phyloP scores from a whole-genome alignment of 371 early-diverging fungal genomes.

The Saksenaea vasiformis region DNA sequence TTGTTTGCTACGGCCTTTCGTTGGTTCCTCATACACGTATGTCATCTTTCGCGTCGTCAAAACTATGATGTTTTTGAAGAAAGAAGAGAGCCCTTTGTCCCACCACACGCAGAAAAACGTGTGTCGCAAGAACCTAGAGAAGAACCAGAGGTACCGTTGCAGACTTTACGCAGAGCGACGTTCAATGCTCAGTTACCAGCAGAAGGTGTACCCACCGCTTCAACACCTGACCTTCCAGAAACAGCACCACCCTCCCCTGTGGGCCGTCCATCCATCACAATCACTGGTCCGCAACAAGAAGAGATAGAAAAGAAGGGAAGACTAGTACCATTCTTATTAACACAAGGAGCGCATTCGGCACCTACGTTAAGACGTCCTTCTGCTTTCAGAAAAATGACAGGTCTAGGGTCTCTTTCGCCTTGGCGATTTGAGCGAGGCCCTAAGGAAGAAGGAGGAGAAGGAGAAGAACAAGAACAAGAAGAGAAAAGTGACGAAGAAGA shows the following conservation, averaged over 20 bases:
- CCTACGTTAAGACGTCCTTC: not conserved
- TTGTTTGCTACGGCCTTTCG: conserved; percentile 20
- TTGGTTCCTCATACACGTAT: conserved; percentile 22
- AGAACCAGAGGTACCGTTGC: not conserved
- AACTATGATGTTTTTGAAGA: not conserved
- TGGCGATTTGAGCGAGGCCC: not conserved
- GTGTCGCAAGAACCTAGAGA: not conserved
- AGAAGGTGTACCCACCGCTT: not conserved
- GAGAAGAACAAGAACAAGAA: not conserved
- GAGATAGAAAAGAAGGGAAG: not conserved
- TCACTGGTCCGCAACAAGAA: not conserved
- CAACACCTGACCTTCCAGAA: not conserved
- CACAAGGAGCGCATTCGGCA: not conserved
- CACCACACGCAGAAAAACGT: not conserved
- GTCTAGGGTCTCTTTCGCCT: not conserved
- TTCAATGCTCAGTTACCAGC: not conserved
- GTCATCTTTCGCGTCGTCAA: conserved; percentile 7
- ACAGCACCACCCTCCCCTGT: not conserved
- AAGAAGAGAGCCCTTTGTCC: not conserved
- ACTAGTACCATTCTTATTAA: not conserved
- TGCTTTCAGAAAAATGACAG: not conserved
- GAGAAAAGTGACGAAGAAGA: not conserved
- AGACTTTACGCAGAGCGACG: not conserved
- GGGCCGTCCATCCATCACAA: not conserved
- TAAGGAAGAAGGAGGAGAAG: not conserved